These are phyloP conservation scores for Spergularia bocconei DNA, from an alignment of 148 eudicot species.

Conservation along the genomic window DNA sequence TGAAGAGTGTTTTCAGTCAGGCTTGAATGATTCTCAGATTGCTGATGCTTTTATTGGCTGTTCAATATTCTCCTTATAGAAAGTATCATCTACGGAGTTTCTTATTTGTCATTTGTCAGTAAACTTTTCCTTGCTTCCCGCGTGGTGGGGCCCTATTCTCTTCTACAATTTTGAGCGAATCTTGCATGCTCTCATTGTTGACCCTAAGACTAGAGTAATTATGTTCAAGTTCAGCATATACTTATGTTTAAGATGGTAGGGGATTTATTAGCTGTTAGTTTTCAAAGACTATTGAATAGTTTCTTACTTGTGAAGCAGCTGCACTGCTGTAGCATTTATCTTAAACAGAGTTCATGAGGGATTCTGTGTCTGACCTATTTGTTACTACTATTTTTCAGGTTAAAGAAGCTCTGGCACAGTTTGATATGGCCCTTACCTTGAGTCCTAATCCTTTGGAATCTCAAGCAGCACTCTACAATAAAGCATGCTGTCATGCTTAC, in stretches of 20 bases:
- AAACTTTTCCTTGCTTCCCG: neutral
- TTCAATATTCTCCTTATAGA: neutral
- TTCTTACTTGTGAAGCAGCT: too few species aligned
- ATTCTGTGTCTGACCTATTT: neutral
- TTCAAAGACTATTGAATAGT: too few species aligned
- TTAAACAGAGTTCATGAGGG: neutral
- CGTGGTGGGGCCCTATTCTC: neutral
- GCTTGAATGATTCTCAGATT: neutral
- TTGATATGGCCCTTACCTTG: conserved; percentile 79
- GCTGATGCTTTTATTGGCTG: neutral
- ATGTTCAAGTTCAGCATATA: neutral
- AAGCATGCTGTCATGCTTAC: conserved; percentile 98
- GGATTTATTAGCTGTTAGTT: too few species aligned
- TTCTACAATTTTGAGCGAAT: neutral
- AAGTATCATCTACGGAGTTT: neutral
- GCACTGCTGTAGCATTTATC: neutral
- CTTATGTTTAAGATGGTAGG: too few species aligned
- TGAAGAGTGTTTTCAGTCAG: neutral
- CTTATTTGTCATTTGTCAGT: neutral
- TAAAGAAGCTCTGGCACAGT: conserved; percentile 79
- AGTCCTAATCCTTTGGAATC: conserved; percentile 85
- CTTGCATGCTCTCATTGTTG: neutral
- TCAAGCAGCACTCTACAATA: conserved; percentile 99
- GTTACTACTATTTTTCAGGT: conserved; percentile 50
- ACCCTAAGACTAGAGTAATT: neutral